A percentile compares a stretch with the other conserved stretches of the same genome.
These are phyloP conservation scores for Gossypium stocksii DNA, from an alignment of 345 rosid species.

Conservation along the genomic window DNA sequence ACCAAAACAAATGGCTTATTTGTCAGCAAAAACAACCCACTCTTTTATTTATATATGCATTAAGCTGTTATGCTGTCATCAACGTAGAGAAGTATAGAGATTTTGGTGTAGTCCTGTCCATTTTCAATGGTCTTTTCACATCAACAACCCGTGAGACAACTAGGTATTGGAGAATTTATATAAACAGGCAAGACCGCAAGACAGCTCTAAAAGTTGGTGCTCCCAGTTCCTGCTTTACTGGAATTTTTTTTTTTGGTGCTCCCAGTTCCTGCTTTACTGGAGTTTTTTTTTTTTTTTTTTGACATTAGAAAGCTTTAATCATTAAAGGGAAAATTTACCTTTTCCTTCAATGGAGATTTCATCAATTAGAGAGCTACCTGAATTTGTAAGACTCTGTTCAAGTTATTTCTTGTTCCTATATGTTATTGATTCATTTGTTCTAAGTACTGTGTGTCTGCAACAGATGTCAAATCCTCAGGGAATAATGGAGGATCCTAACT, in stretches of 20 bases:
- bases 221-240: slow-evolving; percentile 22
- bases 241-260: slow-evolving; percentile 13
- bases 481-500: slow-evolving; percentile 45
- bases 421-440: neutral
- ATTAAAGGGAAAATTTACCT: too few relatives aligned
- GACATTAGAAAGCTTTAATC: slow-evolving; percentile 8
- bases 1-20: neutral
- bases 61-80: neutral
- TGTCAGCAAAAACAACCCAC: slow-evolving; percentile 33
- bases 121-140: slow-evolving; percentile 30
- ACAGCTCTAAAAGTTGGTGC: slow-evolving; percentile 19
- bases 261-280: slow-evolving; percentile 27
- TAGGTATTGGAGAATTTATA: neutral
- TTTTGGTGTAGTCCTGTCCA: neutral
- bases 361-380: slow-evolving; percentile 32
- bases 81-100: neutral
- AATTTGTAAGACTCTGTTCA: slow-evolving; percentile 29
- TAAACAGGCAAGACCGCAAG: slow-evolving; percentile 5
- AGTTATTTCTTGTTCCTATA: neutral
- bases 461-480: slow-evolving; percentile 26
- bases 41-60: neutral
- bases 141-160: slow-evolving; percentile 15
- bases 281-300: slow-evolving; percentile 14
- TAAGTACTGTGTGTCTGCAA: neutral
- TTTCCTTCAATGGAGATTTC: slow-evolving; percentile 42